These are phyloP conservation scores for Salmacisia buchloeana DNA, from an alignment of 1,284 basidiomycete species.

Conservation along the genomic window DNA sequence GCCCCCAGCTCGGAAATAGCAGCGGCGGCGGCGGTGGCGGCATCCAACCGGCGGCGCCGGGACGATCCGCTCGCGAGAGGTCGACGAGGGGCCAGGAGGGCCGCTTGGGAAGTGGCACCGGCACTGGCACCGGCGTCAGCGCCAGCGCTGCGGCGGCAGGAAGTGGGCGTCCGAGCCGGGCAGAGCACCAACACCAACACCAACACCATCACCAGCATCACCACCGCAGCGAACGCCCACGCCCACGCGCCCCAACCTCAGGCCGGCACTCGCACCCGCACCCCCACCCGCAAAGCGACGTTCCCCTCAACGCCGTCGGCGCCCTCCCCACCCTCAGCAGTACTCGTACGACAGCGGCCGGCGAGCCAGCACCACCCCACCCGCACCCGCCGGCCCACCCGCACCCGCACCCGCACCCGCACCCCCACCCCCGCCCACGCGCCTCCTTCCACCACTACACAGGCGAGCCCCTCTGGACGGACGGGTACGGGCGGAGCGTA, in stretches of 20 bases:
- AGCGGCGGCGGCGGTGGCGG: not conserved
- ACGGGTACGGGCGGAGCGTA: not conserved
- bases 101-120: too few relatives aligned
- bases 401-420: not conserved
- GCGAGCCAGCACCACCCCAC: not conserved
- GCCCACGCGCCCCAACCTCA: not conserved
- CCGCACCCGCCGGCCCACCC: not conserved
- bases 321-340: not conserved
- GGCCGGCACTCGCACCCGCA: not conserved
- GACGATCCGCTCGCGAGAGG: too few relatives aligned
- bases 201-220: not conserved
- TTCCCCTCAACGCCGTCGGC: not conserved
- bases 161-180: not conserved
- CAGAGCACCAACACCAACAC: not conserved
- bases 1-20: not conserved
- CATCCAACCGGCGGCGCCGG: not conserved
- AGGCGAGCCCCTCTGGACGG: not conserved
- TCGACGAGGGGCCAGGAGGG: too few relatives aligned
- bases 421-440: not conserved
- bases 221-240: not conserved
- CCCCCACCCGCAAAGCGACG: too few relatives aligned
- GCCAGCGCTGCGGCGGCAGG: too few relatives aligned
- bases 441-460: slow-evolving; percentile 3
- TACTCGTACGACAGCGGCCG: not conserved
- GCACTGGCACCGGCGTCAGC: too few relatives aligned